Base-by-base conservation (phyloP, 495 filamentous ascomycete genomes). In the Aspergillus avenaceus region DNA sequence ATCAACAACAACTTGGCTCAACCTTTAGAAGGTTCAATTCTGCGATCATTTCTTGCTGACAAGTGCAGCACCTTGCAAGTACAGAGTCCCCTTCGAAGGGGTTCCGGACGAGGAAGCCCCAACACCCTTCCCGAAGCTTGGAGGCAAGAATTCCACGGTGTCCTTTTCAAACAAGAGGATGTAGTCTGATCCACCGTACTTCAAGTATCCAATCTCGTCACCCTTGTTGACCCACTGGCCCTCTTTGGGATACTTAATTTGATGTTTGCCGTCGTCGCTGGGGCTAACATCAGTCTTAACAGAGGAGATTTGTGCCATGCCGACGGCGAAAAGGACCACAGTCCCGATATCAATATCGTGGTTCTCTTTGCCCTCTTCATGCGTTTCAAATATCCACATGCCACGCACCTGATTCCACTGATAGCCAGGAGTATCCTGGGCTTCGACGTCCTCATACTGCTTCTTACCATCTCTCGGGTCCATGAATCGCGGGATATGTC, bases 331-430 rank as follows among this genome's bases (percentile, higher is more conserved):
- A 40, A 40, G 37, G 8, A 19, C 37, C 37, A 40, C 37, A 13
- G 16, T 16, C 37, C 37, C 37, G 4, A 40, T 40, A 9, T 40
- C 16, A 4, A 40, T 40, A 8, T 40, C 37, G 14, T 9, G 13
- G 31, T 36, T 36, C 31, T 36, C 31, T 13, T 36, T 36, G 31
- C 31, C 31, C 31, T 14, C 16, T 19, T 19, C 37, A 9, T 14
- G 13, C 37, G 37, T 40, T 16, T 40, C 37, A 18, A 40, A 40
- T 40, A 21, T 19, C 37, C 37, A 40, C 37, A 40, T 14, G 16
- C 37, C 37, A 21, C 37, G 37, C 12, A 40, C 37, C 9, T 40
- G 37, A 40, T 40, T 40, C 37, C 37, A 40, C 37, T 40, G 37
- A 40, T 40, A 40, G 16, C 37, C 37, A 19, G 37, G 37, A 19